Evolutionary conservation across 2,329 filamentous ascomycete species (phyloP).

Genomic region (Bipolaris bicolor): DNA sequence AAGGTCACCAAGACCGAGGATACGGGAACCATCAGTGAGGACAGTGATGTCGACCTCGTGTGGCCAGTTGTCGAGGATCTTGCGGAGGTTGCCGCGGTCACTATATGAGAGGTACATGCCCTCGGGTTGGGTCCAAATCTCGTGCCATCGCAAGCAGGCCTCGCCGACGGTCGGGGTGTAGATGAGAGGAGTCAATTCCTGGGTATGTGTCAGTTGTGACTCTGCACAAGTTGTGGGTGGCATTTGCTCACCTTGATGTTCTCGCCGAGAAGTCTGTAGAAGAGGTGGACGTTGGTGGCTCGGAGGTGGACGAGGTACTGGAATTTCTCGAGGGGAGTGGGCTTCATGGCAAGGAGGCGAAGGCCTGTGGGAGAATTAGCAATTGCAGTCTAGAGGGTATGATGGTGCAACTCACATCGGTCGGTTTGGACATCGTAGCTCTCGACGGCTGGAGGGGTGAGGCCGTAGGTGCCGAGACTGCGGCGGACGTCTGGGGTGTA

Average conservation of each 20-base stretch:
- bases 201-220: conserved; percentile 45
- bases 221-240: neutral
- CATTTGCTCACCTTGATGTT: conserved; percentile 61
- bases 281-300: conserved; percentile 77
- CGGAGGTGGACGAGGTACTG: conserved; percentile 80
- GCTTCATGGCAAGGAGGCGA: conserved; percentile 73
- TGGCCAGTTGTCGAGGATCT: conserved; percentile 93
- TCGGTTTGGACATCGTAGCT: conserved; percentile 57
- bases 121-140: conserved; percentile 93
- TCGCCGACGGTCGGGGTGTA: conserved; percentile 94
- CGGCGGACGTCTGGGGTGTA: conserved; percentile 57
- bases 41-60: conserved; percentile 95
- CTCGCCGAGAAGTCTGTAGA: conserved; percentile 79
- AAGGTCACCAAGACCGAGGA: conserved; percentile 89
- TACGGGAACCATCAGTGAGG: conserved; percentile 94
- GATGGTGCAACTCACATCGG: conserved; percentile 52
- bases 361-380: conserved; percentile 62
- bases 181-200: conserved; percentile 81
- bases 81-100: conserved; percentile 86
- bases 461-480: conserved; percentile 59
- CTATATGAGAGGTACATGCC: conserved; percentile 94
- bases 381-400: conserved; percentile 35
- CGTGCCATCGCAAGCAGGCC: conserved; percentile 94
- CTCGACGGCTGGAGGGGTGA: conserved; percentile 59
- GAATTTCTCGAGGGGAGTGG: conserved; percentile 79